Evolutionary conservation across 1,284 basidiomycete species (phyloP).

Genomic region (Marasmius oreades): DNA sequence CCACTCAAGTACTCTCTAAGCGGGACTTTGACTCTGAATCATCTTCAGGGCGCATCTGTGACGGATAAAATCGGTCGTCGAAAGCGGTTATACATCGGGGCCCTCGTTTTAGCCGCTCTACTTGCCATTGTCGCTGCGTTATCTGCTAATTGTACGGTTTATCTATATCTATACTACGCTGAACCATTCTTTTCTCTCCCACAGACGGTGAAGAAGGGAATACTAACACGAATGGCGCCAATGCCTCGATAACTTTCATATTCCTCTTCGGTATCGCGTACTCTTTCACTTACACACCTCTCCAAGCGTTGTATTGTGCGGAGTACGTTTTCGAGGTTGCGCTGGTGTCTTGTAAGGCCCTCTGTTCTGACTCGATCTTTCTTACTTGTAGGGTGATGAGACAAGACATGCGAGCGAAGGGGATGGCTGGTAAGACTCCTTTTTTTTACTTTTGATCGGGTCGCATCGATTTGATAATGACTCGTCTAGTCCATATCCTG

Average conservation of each 20-base stretch:
- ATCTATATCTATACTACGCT: too few relatives aligned
- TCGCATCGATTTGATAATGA: neutral
- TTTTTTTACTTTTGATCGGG: neutral
- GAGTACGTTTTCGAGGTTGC: conserved; percentile 24
- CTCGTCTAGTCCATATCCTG: conserved; percentile 21
- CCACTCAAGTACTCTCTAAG: neutral
- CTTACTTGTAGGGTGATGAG: conserved; percentile 21
- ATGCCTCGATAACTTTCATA: conserved; percentile 26
- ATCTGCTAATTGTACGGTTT: conserved; percentile 22
- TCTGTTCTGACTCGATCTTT: too few relatives aligned
- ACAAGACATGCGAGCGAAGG: conserved; percentile 27
- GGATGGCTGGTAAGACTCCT: conserved; percentile 21
- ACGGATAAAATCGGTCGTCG: conserved; percentile 25
- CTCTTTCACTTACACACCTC: conserved; percentile 25
- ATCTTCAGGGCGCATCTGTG: conserved; percentile 20
- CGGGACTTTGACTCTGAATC: neutral
- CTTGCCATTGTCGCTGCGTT: conserved; percentile 23
- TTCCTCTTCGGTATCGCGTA: conserved; percentile 26
- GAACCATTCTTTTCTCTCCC: too few relatives aligned
- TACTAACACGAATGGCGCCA: conserved; percentile 21
- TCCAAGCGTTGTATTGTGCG: conserved; percentile 27
- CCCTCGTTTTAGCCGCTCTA: conserved; percentile 21
- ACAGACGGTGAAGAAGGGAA: conserved; percentile 21
- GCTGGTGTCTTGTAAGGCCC: too few relatives aligned
- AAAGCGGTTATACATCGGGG: conserved; percentile 23